A percentile compares a stretch with the other conserved stretches of the same genome.
Evolutionary conservation across 2,329 filamentous ascomycete species (phyloP).

Genomic region (Zymoseptoria ardabiliae): DNA sequence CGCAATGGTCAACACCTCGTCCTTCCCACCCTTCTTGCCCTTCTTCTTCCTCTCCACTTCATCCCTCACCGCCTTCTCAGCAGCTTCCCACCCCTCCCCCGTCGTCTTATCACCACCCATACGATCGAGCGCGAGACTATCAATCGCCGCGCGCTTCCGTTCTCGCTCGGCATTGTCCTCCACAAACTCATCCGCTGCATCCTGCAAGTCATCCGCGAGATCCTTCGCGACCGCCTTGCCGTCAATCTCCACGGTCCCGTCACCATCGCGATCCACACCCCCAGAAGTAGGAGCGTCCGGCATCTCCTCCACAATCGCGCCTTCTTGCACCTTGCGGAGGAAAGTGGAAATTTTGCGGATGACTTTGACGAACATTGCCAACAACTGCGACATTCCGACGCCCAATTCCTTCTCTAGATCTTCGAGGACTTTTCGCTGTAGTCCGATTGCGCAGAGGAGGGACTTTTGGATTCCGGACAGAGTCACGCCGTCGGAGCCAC

Average conservation of each 20-base stretch:
- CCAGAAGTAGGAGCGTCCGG: constrained; percentile 35
- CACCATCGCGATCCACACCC: constrained; percentile 19
- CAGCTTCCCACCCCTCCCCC: constrained; percentile 48
- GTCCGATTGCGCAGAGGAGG: constrained; percentile 80
- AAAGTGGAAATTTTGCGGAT: constrained; percentile 76
- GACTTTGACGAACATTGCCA: constrained; percentile 97
- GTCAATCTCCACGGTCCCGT: constrained; percentile 37
- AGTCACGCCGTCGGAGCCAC: constrained; percentile 43
- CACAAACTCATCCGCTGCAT: constrained; percentile 67
- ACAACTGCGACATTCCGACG: constrained; percentile 66
- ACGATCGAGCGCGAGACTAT: constrained; percentile 81
- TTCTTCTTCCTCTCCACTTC: constrained; percentile 35
- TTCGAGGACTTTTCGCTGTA: constrained; percentile 85
- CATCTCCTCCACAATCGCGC: constrained; percentile 49
- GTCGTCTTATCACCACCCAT: constrained; percentile 51
- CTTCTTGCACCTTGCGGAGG: constrained; percentile 68
- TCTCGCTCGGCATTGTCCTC: constrained; percentile 57
- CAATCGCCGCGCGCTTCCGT: constrained; percentile 81
- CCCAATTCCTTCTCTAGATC: constrained; percentile 70
- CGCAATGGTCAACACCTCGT: constrained; percentile 54
- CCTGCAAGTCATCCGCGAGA: constrained; percentile 75
- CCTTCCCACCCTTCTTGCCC: constrained; percentile 46
- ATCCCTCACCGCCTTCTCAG: constrained; percentile 64
- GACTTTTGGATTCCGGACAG: constrained; percentile 78
- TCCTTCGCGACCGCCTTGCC: constrained; percentile 46